These are phyloP conservation scores for Heritiera fomes DNA, from an alignment of 345 rosid species.

Conservation along the genomic window DNA sequence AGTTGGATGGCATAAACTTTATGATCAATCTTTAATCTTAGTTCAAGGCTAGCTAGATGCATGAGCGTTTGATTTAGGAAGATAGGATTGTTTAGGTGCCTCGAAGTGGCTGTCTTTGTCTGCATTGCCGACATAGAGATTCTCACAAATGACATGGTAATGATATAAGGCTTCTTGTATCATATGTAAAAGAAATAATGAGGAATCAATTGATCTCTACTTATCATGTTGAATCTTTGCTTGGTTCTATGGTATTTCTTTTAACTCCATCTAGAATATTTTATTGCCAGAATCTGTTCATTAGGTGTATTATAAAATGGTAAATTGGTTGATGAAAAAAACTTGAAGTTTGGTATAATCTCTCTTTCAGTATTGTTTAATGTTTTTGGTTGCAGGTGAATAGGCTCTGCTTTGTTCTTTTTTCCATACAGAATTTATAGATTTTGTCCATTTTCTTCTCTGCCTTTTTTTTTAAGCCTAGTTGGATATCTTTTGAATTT, in stretches of 20 bases:
- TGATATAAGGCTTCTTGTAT: not conserved
- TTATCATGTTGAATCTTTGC: not conserved
- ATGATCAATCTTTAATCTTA: not conserved
- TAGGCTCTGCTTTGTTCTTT: not conserved
- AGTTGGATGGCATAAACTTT: conserved; percentile 4
- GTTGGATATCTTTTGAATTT: not conserved
- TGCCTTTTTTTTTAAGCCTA: not conserved
- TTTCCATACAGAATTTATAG: not conserved
- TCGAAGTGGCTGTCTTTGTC: not conserved
- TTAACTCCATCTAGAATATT: not conserved
- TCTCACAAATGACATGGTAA: not conserved
- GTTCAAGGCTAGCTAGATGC: not conserved
- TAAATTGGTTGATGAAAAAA: not conserved
- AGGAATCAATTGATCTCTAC: not conserved
- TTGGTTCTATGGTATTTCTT: not conserved
- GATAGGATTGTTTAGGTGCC: not conserved
- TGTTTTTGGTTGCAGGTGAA: not conserved
- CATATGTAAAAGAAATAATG: not conserved
- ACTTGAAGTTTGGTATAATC: not conserved
- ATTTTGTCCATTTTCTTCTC: not conserved
- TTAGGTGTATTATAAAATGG: not conserved
- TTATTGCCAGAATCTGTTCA: not conserved
- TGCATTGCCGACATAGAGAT: not conserved
- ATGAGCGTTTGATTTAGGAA: not conserved
- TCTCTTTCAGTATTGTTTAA: not conserved